Percentiles rank a stretch among this genome's conserved stretches.
These are phyloP conservation scores for Geum urbanum DNA, from an alignment of 306 rosid genomes.

Conservation along the genomic window DNA sequence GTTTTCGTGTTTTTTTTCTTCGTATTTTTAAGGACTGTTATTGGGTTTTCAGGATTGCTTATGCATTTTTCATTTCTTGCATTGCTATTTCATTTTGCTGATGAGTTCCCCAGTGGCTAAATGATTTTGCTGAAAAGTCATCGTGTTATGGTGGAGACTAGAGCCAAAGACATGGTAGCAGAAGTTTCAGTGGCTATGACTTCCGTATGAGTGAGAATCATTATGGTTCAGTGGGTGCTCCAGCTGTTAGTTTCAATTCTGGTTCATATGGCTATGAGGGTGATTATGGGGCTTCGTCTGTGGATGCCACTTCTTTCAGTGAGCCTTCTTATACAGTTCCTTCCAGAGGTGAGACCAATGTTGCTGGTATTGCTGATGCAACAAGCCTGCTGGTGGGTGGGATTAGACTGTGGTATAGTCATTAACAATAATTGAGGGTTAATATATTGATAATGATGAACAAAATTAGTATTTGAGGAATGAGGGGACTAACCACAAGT, in stretches of 20 bases:
- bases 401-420: slow-evolving; percentile 29
- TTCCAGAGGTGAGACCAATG: neutral
- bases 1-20: too few relatives aligned
- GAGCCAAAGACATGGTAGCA: slow-evolving; percentile 12
- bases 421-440: neutral
- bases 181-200: slow-evolving; percentile 37
- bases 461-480: neutral
- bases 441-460: neutral
- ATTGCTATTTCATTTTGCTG: too few relatives aligned
- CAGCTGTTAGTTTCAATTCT: slow-evolving; percentile 12
- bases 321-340: neutral
- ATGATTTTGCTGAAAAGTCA: slow-evolving; percentile 22
- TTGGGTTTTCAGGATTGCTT: too few relatives aligned
- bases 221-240: slow-evolving; percentile 9
- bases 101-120: slow-evolving; percentile 36
- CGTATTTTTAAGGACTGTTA: too few relatives aligned
- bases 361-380: slow-evolving; percentile 13
- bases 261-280: slow-evolving; percentile 23
- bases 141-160: slow-evolving; percentile 3
- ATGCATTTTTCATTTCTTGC: too few relatives aligned
- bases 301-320: slow-evolving; percentile 11
- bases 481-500: slow-evolving; percentile 5
- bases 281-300: slow-evolving; percentile 5
- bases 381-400: slow-evolving; percentile 53
- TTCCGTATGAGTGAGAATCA: slow-evolving; percentile 30